A percentile compares a stretch with the other conserved stretches of the same genome.
These are phyloP conservation scores for Porcisia hertigi DNA, from an alignment of 208 protist genomes.

Conservation along the genomic window DNA sequence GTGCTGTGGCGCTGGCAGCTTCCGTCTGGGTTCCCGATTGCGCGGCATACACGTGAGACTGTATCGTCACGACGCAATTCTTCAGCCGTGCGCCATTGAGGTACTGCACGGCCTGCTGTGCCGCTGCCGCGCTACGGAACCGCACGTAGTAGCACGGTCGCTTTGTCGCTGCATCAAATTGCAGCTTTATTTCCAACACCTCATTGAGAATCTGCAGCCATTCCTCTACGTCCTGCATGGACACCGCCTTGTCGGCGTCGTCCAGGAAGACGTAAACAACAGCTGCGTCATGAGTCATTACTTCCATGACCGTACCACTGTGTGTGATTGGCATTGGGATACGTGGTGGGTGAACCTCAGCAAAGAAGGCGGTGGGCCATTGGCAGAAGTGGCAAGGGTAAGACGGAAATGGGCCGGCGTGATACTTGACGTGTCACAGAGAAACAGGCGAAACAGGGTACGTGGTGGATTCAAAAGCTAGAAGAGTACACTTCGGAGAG, in stretches of 20 bases:
- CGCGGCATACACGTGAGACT: constrained; percentile 43
- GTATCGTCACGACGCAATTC: constrained; percentile 58
- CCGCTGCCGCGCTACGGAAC: constrained; percentile 44
- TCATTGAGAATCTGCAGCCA: constrained; percentile 72
- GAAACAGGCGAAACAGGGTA: too few relatives aligned
- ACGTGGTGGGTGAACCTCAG: constrained; percentile 11
- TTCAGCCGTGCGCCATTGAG: constrained; percentile 70
- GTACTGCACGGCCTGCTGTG: constrained; percentile 64
- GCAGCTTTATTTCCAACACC: constrained; percentile 70
- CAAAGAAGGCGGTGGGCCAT: background rate
- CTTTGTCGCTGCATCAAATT: constrained; percentile 60
- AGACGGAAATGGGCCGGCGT: background rate
- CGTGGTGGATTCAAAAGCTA: too few relatives aligned
- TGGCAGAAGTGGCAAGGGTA: background rate
- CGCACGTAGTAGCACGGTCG: constrained; percentile 58
- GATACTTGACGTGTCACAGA: too few relatives aligned
- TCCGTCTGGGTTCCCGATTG: background rate
- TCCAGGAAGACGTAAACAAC: constrained; percentile 64
- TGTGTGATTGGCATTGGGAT: background rate
- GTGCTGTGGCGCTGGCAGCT: background rate
- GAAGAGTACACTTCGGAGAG: too few relatives aligned
- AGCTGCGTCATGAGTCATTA: constrained; percentile 29
- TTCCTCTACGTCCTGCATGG: constrained; percentile 65
- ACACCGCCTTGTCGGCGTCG: constrained; percentile 41
- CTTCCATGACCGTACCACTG: too few relatives aligned